Percentiles rank a stretch among this genome's conserved stretches.
phyloP scores from a whole-genome alignment of 2,329 filamentous ascomycete species.

The Diplodia intermedia region DNA sequence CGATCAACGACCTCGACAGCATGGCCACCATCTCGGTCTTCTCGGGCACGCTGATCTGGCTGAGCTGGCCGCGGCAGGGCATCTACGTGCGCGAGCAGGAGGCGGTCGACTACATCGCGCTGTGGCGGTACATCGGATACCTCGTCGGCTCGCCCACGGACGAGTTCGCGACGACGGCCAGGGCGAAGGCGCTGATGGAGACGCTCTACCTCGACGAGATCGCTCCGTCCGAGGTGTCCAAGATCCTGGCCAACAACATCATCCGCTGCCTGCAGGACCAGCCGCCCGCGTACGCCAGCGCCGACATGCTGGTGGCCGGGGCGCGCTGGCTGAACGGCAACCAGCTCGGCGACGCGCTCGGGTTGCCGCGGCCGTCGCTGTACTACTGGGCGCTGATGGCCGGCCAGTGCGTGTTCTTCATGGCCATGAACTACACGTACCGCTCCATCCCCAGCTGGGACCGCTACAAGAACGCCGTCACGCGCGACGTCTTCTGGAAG shows the following conservation, averaged over 20 bases:
- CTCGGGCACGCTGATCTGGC: slow-evolving; percentile 70
- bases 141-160: slow-evolving; percentile 72
- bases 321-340: slow-evolving; percentile 74
- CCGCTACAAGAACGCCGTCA: slow-evolving; percentile 58
- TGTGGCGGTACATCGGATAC: slow-evolving; percentile 78
- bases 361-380: slow-evolving; percentile 61
- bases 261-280: slow-evolving; percentile 70
- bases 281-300: slow-evolving; percentile 69
- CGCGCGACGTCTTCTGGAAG: slow-evolving; percentile 63
- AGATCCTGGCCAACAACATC: slow-evolving; percentile 75
- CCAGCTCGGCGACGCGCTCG: slow-evolving; percentile 66
- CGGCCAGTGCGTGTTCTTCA: slow-evolving; percentile 72
- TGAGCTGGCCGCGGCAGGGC: slow-evolving; percentile 75
- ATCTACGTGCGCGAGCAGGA: slow-evolving; percentile 69
- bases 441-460: slow-evolving; percentile 59
- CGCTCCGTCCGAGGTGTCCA: slow-evolving; percentile 66
- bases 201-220: slow-evolving; percentile 71
- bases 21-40: slow-evolving; percentile 76
- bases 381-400: slow-evolving; percentile 68
- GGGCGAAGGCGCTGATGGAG: slow-evolving; percentile 71
- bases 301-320: slow-evolving; percentile 71
- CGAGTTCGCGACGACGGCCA: slow-evolving; percentile 62
- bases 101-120: slow-evolving; percentile 71
- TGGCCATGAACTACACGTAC: slow-evolving; percentile 60
- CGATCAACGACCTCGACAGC: slow-evolving; percentile 77